Base-by-base conservation (phyloP, 2,329 filamentous ascomycete species). In the Exophiala sp. region DNA sequence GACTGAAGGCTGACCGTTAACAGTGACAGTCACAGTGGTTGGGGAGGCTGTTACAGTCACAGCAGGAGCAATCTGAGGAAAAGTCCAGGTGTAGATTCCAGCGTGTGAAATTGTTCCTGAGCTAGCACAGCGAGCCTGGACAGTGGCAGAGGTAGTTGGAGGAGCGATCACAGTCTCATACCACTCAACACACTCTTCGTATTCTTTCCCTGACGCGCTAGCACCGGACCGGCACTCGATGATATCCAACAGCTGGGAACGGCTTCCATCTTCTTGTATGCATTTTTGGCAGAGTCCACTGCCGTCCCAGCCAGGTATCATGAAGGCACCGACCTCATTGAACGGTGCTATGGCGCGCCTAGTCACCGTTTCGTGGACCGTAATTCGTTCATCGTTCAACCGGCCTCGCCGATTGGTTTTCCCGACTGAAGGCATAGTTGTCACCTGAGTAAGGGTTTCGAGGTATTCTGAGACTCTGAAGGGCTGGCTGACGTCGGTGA, bases 31-130 rank as follows among this genome's bases (percentile, higher is more conserved):
- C 5, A 42, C 50, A n/a, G 48, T 40, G 8, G 20, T 24, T 39
- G 43, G 33, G 14, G 29, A 20, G n/a, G 34, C 29, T 12, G 42
- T 42, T 29, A 45, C 24, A 9, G 40, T 51, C 12, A 46, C 41
- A 35, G 53, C 10, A 18, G 53, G 53, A 40, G 53, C 48, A 14
- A 41, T 11, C 29, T 55, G 48, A 11, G 53, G 40, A 24, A 55
- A 55, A n/a, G 53, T 52, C 34, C 50, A 55, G 14, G 53, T 55
- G 29, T 55, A 55, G 7, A 21, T 39, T n/a, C 53, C 53, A 11
- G 41, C 53, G 2, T 18, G 20, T 3, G 43, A 33, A 16, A 55
- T 46, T 2, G 43, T 32, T 11, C 48, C 44, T 8, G 14, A 14
- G 24, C 36, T 52, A 5, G 47, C 42, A 32, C 47, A 50, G 36